Evolutionary conservation across 495 filamentous ascomycete genomes (phyloP).

Genomic region (Penicillium ochrochloron): DNA sequence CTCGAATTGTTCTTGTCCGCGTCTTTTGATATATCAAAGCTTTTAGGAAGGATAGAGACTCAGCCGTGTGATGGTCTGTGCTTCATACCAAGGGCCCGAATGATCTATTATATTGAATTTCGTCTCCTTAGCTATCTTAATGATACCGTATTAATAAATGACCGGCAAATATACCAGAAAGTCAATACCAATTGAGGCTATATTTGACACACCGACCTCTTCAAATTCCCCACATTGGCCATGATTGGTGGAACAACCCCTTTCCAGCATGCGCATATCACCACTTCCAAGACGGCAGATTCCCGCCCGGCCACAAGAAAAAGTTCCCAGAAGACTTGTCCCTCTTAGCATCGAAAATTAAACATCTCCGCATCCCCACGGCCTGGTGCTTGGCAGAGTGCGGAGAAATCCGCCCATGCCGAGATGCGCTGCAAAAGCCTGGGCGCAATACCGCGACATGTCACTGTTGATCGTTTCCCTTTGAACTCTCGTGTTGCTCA

Average conservation of each 20-base stretch:
- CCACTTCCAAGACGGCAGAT: constrained; percentile 23
- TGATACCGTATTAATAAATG: neutral
- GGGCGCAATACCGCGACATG: neutral
- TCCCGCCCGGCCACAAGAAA: constrained; percentile 13
- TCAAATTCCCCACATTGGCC: neutral
- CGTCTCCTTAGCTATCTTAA: neutral
- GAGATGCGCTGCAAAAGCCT: neutral
- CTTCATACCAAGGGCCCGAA: neutral
- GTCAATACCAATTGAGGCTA: neutral
- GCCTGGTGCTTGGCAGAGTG: constrained; percentile 20
- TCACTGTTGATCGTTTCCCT: constrained; percentile 18
- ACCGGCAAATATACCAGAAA: neutral
- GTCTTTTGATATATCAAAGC: neutral
- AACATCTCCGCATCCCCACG: constrained; percentile 22
- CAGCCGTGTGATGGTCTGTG: neutral
- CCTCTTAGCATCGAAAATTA: neutral
- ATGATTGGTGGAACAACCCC: constrained; percentile 30
- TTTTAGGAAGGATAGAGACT: neutral
- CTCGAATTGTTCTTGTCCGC: neutral
- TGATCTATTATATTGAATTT: too few relatives aligned
- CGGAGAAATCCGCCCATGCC: constrained; percentile 21
- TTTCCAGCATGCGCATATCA: constrained; percentile 15
- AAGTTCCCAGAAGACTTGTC: neutral
- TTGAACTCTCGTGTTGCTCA: neutral
- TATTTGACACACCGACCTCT: neutral